Evolutionary conservation across 1,284 basidiomycete genomes (phyloP).

Genomic region (Gomphus bonarii): DNA sequence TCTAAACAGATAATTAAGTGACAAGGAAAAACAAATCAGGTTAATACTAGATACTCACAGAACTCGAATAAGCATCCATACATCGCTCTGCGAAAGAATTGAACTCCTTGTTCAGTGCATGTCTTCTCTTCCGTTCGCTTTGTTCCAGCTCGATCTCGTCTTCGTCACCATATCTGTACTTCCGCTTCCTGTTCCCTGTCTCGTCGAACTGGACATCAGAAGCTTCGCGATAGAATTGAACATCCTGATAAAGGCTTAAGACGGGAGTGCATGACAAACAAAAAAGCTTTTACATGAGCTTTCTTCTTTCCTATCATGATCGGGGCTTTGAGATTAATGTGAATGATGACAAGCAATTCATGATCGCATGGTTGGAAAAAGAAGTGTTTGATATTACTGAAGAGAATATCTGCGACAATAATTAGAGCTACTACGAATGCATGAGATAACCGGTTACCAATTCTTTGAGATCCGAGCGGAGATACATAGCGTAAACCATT

Average conservation of each 20-base stretch:
- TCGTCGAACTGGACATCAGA: constrained; percentile 98
- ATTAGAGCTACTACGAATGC: not conserved
- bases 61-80: constrained; percentile 72
- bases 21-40: not conserved
- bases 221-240: constrained; percentile 98
- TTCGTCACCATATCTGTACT: constrained; percentile 96
- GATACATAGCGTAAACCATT: constrained; percentile 95
- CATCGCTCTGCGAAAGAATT: constrained; percentile 91
- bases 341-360: constrained; percentile 91
- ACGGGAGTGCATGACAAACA: not conserved
- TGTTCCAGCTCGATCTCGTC: constrained; percentile 99
- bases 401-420: constrained; percentile 66
- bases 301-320: constrained; percentile 99
- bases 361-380: constrained; percentile 99
- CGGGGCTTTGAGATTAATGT: constrained; percentile 89
- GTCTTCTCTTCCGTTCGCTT: constrained; percentile 85
- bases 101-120: constrained; percentile 91
- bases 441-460: constrained; percentile 40
- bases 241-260: constrained; percentile 46
- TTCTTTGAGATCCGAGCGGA: constrained; percentile 80
- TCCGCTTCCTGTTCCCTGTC: constrained; percentile 96
- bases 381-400: constrained; percentile 96
- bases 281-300: constrained; percentile 53
- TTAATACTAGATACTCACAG: constrained; percentile 33
- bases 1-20: constrained; percentile 28